These are phyloP conservation scores for Pachysandra terminalis DNA, from an alignment of 164 flowering plant species.

Conservation along the genomic window DNA sequence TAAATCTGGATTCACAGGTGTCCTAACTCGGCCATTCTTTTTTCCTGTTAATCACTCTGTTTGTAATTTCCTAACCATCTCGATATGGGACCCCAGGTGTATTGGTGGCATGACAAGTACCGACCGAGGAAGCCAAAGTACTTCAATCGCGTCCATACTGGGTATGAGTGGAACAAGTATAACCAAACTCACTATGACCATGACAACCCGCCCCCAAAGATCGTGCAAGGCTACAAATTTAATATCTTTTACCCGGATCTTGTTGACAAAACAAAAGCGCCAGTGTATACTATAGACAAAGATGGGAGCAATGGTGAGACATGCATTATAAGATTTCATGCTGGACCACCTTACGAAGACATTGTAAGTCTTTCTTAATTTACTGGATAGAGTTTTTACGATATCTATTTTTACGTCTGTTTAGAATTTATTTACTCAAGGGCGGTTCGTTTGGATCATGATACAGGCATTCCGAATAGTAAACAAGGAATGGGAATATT, in stretches of 20 bases:
- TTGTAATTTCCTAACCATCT: background rate
- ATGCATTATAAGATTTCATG: conserved; percentile 88
- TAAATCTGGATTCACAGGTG: conserved; percentile 94
- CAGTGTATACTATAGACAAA: conserved; percentile 76
- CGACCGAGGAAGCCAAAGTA: conserved; percentile 98
- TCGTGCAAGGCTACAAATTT: conserved; percentile 96
- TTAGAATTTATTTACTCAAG: background rate
- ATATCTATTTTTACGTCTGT: too few relatives aligned
- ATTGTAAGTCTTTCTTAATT: conserved; percentile 52
- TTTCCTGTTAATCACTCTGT: background rate
- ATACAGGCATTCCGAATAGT: conserved; percentile 85
- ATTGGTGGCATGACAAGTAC: conserved; percentile 99
- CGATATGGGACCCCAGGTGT: conserved; percentile 55
- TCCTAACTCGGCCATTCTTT: background rate
- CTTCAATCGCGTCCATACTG: conserved; percentile 98
- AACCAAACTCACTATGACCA: conserved; percentile 99
- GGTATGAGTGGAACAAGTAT: conserved; percentile 99
- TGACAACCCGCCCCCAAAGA: conserved; percentile 98
- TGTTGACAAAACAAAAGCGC: conserved; percentile 90
- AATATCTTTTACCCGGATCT: conserved; percentile 98
- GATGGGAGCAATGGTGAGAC: conserved; percentile 89
- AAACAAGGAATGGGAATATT: conserved; percentile 98
- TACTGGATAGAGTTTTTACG: background rate
- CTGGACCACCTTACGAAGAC: conserved; percentile 99
- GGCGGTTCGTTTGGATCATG: background rate